Evolutionary conservation across 202 grass and related monocot species (phyloP).

Genomic region (Setaria italica): DNA sequence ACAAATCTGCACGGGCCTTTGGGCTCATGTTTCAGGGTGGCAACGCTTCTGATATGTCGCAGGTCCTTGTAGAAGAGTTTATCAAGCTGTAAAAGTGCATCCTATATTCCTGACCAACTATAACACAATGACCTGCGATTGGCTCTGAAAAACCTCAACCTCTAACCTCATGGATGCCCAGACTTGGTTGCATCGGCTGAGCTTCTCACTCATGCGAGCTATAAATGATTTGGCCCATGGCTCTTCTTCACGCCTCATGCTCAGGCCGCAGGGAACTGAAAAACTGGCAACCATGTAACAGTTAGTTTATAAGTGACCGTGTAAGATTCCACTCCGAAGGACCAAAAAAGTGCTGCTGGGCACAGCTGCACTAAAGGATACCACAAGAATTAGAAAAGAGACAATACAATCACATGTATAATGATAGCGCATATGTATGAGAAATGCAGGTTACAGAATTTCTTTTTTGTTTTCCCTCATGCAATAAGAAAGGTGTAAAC

Average conservation of each 20-base stretch:
- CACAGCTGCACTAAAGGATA: not conserved
- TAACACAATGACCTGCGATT: constrained; percentile 48
- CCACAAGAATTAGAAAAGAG: not conserved
- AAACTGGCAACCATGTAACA: constrained; percentile 52
- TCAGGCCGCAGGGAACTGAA: constrained; percentile 70
- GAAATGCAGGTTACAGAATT: not conserved
- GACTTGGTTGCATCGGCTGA: constrained; percentile 49
- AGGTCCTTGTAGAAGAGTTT: not conserved
- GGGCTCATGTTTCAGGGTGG: not conserved
- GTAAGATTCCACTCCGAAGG: not conserved
- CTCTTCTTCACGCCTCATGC: constrained; percentile 58
- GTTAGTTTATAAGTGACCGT: constrained; percentile 24
- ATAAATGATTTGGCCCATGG: constrained; percentile 74
- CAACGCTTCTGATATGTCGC: not conserved
- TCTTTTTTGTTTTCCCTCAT: not conserved
- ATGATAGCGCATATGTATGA: not conserved
- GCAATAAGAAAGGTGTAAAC: not conserved
- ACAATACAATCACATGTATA: not conserved
- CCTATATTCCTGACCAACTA: not conserved
- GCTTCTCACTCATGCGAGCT: constrained; percentile 49
- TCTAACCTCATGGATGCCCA: constrained; percentile 75
- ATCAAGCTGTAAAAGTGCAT: too few species aligned
- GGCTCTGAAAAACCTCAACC: constrained; percentile 57
- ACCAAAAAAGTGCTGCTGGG: not conserved
- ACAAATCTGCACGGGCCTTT: too few species aligned